phyloP scores from a whole-genome alignment of 2,329 filamentous ascomycete genomes.

The Calonectria pteridis region DNA sequence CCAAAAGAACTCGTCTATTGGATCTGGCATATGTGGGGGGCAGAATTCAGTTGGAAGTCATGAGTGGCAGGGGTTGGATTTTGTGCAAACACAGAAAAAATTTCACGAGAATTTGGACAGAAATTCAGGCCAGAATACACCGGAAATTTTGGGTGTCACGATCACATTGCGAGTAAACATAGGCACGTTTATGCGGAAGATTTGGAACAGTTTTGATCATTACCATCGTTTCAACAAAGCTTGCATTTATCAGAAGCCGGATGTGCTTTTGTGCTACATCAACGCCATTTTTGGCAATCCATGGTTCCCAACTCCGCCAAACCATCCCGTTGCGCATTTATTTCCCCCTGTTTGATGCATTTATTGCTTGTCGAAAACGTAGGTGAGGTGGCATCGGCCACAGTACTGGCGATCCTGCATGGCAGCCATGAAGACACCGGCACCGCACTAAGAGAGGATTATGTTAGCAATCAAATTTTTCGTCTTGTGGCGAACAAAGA shows the following conservation, averaged over 20 bases:
- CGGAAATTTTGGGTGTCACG: not conserved
- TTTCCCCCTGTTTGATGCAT: slow-evolving; percentile 44
- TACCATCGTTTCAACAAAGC: slow-evolving; percentile 49
- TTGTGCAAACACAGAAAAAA: not conserved
- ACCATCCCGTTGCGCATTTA: slow-evolving; percentile 48
- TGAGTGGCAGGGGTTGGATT: not conserved
- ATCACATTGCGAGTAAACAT: not conserved
- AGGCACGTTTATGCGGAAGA: slow-evolving; percentile 9
- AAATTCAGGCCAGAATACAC: not conserved
- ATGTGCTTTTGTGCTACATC: slow-evolving; percentile 59
- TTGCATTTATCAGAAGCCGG: slow-evolving; percentile 55
- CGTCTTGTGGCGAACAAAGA: not conserved
- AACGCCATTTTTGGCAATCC: slow-evolving; percentile 54
- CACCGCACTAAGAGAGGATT: slow-evolving; percentile 79
- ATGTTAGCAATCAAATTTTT: slow-evolving; percentile 49
- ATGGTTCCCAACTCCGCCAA: slow-evolving; percentile 48
- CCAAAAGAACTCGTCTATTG: not conserved
- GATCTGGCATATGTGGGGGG: not conserved
- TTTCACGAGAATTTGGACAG: not conserved
- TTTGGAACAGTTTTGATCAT: slow-evolving; percentile 2
- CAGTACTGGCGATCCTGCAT: slow-evolving; percentile 99
- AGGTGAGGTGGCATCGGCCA: slow-evolving; percentile 78
- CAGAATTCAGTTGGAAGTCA: not conserved
- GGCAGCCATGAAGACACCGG: slow-evolving; percentile 99
- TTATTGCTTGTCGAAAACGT: slow-evolving; percentile 79